Conservation (phyloP, 2,329 filamentous ascomycete genomes). For the Fusarium oligoseptatum region DNA sequence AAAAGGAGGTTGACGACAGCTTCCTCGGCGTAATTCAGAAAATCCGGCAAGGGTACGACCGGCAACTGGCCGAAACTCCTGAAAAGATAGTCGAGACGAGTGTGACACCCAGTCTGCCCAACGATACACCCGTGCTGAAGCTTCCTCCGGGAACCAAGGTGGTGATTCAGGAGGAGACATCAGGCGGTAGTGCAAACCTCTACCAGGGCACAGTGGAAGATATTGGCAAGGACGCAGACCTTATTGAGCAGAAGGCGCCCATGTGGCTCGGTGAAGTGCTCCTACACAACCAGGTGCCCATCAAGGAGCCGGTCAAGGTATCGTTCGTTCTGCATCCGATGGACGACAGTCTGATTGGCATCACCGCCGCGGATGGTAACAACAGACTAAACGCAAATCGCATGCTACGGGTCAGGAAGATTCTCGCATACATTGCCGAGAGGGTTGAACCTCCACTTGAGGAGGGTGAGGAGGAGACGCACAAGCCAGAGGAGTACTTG, state of each 20-base stretch:
- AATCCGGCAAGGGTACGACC: constrained; percentile 80
- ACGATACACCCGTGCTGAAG: constrained; percentile 82
- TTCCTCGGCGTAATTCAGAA: constrained; percentile 80
- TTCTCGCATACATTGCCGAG: constrained; percentile 91
- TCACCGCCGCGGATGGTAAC: constrained; percentile 82
- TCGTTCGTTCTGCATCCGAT: constrained; percentile 90
- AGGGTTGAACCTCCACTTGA: constrained; percentile 82
- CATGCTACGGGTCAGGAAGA: constrained; percentile 96
- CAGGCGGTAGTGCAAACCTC: constrained; percentile 81
- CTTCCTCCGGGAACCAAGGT: constrained; percentile 76
- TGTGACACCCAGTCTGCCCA: constrained; percentile 77
- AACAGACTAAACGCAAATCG: constrained; percentile 95
- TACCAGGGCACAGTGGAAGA: constrained; percentile 90
- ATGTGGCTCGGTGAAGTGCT: constrained; percentile 94
- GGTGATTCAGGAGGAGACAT: constrained; percentile 77
- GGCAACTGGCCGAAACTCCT: constrained; percentile 69
- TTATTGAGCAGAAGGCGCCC: constrained; percentile 87
- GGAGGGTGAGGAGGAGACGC: constrained; percentile 67
- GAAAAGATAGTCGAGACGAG: constrained; percentile 69
- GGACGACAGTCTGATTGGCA: constrained; percentile 75
- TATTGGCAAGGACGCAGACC: constrained; percentile 81
- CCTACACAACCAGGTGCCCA: constrained; percentile 82
- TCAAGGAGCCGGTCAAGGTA: constrained; percentile 96
- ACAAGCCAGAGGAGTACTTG: constrained; percentile 91
- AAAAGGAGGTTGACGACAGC: constrained; percentile 81